Percentiles rank a stretch among this genome's conserved stretches.
Evolutionary conservation across 768 basidiomycete species (phyloP).

Genomic region (Clavulina sp.): DNA sequence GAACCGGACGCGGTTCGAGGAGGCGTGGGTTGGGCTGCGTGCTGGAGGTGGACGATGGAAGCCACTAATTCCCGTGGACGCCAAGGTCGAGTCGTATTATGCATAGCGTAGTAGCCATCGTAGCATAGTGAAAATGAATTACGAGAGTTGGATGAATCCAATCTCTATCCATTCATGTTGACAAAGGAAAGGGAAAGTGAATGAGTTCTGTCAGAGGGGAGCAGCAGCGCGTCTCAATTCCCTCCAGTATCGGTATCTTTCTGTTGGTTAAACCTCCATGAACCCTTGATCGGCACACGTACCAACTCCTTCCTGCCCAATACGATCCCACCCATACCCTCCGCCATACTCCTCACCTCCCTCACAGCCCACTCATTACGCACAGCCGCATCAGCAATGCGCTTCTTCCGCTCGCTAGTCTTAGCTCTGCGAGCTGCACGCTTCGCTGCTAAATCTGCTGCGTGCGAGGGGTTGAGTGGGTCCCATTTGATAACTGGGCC

Average conservation of each 20-base stretch:
- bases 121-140: no score
- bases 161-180: background rate
- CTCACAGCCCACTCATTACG: background rate
- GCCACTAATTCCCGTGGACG: no score
- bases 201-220: background rate
- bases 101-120: no score
- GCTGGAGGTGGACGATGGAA: no score
- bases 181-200: background rate
- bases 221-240: background rate
- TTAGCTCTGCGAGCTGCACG: background rate
- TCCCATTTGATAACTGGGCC: background rate
- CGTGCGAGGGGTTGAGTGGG: background rate
- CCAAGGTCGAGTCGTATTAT: no score
- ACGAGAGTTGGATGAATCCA: no score
- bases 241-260: background rate
- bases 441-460: background rate
- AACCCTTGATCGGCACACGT: background rate
- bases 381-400: background rate
- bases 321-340: background rate
- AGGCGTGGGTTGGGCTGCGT: no score
- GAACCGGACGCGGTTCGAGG: no score
- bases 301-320: background rate
- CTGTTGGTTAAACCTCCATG: background rate
- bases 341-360: constrained; percentile 1
- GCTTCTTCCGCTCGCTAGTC: background rate